Evolutionary conservation across 257 asterid species (phyloP).

Genomic region (Coffea eugenioides): DNA sequence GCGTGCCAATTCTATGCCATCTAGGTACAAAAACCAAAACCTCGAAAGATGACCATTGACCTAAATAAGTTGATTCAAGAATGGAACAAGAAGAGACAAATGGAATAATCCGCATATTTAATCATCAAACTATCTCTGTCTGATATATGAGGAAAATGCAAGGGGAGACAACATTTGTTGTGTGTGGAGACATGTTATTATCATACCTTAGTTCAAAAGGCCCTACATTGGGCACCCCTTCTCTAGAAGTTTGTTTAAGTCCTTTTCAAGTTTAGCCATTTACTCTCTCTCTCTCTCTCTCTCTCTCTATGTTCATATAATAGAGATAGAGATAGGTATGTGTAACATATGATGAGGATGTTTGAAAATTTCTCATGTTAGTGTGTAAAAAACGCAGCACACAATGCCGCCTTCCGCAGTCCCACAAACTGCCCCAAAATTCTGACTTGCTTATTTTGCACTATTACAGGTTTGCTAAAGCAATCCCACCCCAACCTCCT

Average conservation of each 20-base stretch:
- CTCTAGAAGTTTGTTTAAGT: slow-evolving; percentile 55
- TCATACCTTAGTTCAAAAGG: slow-evolving; percentile 42
- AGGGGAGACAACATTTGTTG: slow-evolving; percentile 24
- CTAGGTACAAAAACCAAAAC: slow-evolving; percentile 7
- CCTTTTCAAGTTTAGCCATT: slow-evolving; percentile 57
- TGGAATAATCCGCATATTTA: slow-evolving; percentile 6
- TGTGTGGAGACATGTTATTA: slow-evolving; percentile 50
- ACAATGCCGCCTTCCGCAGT: slow-evolving; percentile 28
- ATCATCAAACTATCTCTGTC: slow-evolving; percentile 22
- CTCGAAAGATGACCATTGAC: slow-evolving; percentile 17
- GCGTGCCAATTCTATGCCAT: background rate
- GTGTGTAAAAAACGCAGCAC: slow-evolving; percentile 32
- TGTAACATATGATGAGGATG: slow-evolving; percentile 35
- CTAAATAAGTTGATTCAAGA: background rate
- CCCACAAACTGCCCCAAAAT: slow-evolving; percentile 91
- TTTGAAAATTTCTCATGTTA: slow-evolving; percentile 34
- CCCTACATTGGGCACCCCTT: slow-evolving; percentile 32
- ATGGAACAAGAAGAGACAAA: slow-evolving; percentile 14
- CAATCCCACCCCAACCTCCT: slow-evolving; percentile 16
- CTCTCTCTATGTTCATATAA: slow-evolving; percentile 11
- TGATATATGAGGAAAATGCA: slow-evolving; percentile 29
- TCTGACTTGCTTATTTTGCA: slow-evolving; percentile 64
- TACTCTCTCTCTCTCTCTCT: slow-evolving; percentile 15
- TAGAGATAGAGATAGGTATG: slow-evolving; percentile 2
- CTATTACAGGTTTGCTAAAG: slow-evolving; percentile 54